phyloP scores from a whole-genome alignment of 495 filamentous ascomycete genomes.

The Astrocystis sublimbata region DNA sequence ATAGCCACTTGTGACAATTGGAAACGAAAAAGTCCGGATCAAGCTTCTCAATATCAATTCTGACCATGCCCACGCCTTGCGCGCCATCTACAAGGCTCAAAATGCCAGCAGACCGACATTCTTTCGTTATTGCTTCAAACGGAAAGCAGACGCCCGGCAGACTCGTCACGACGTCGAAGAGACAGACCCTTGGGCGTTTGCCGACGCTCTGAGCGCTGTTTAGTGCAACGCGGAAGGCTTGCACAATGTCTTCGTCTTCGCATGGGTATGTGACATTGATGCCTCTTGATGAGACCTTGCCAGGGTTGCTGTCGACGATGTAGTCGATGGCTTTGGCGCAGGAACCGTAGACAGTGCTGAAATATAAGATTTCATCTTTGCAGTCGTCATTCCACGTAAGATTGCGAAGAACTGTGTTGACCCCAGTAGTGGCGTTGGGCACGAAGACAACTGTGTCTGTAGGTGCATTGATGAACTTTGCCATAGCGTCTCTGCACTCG shows the following conservation, averaged over 20 bases:
- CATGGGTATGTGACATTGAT: slow-evolving; percentile 55
- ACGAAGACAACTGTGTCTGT: slow-evolving; percentile 70
- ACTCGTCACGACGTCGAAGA: slow-evolving; percentile 76
- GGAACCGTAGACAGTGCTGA: slow-evolving; percentile 75
- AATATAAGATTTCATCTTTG: slow-evolving; percentile 65
- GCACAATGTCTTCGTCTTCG: slow-evolving; percentile 56
- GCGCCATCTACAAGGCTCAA: slow-evolving; percentile 66
- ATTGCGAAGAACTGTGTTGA: slow-evolving; percentile 72
- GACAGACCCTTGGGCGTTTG: slow-evolving; percentile 51
- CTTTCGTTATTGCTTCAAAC: slow-evolving; percentile 62
- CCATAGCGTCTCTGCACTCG: slow-evolving; percentile 62
- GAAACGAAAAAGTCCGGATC: slow-evolving; percentile 75
- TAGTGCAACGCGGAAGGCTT: slow-evolving; percentile 49
- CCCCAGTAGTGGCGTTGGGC: slow-evolving; percentile 72
- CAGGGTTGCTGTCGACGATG: slow-evolving; percentile 57
- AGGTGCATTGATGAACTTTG: slow-evolving; percentile 62
- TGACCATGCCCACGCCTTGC: slow-evolving; percentile 72
- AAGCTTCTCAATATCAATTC: slow-evolving; percentile 60
- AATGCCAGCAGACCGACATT: slow-evolving; percentile 63
- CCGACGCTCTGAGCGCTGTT: slow-evolving; percentile 40
- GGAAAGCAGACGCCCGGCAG: slow-evolving; percentile 74
- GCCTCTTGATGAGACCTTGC: slow-evolving; percentile 35
- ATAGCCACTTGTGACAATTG: slow-evolving; percentile 87
- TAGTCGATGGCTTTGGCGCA: slow-evolving; percentile 71
- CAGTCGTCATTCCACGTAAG: slow-evolving; percentile 52